Evolutionary conservation across 176 grass and related monocot species (phyloP).

Genomic region (Guadua angustifolia): DNA sequence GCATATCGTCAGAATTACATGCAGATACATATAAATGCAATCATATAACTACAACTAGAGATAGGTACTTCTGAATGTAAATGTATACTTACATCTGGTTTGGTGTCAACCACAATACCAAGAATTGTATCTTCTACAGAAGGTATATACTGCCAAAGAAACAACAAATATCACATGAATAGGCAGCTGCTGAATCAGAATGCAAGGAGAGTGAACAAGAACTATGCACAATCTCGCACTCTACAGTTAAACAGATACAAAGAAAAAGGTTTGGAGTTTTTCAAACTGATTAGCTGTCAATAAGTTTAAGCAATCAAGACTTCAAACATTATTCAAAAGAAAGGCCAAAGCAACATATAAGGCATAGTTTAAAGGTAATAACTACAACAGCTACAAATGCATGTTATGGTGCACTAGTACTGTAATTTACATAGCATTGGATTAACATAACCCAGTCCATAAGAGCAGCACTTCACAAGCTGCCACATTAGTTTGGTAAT

Average conservation of each 20-base stretch:
- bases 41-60: not conserved
- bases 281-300: not conserved
- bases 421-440: not conserved
- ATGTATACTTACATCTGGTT: conserved; percentile 79
- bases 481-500: conserved; percentile 5
- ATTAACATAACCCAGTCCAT: conserved; percentile 4
- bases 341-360: not conserved
- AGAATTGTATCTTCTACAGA: conserved; percentile 73
- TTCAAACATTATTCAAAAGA: conserved; percentile 11
- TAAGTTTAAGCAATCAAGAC: not conserved
- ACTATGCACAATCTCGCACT: not conserved
- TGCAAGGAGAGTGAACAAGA: not conserved
- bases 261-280: not conserved
- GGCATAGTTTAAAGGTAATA: not conserved
- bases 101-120: conserved; percentile 84
- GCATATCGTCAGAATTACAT: not conserved
- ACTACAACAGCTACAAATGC: not conserved
- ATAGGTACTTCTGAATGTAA: conserved; percentile 25
- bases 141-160: conserved; percentile 72
- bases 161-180: conserved; percentile 36
- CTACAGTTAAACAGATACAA: conserved; percentile 14
- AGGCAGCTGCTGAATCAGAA: not conserved
- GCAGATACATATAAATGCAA: not conserved
- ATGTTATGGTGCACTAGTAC: not conserved
- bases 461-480: not conserved